Evolutionary conservation across 306 rosid species (phyloP).

Genomic region (Pterocarpus macrocarpus): DNA sequence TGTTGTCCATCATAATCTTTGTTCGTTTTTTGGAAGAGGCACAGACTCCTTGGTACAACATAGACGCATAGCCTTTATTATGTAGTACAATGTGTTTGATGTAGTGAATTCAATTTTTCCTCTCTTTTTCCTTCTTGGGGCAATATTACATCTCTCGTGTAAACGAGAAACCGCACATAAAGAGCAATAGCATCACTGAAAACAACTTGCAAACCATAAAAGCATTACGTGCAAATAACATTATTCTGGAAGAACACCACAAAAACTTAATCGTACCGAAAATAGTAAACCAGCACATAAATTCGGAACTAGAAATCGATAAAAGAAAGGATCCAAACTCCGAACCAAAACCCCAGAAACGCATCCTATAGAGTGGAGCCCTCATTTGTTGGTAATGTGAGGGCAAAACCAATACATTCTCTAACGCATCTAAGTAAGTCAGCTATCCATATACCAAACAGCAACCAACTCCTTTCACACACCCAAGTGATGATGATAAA

Average conservation of each 20-base stretch:
- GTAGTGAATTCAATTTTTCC: not conserved
- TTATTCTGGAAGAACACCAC: not conserved
- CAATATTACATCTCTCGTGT: too few species aligned
- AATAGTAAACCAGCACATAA: not conserved
- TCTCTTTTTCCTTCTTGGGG: not conserved
- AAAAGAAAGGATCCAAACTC: constrained; percentile 11
- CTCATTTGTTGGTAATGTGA: constrained; percentile 11
- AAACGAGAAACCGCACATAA: not conserved
- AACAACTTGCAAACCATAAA: not conserved
- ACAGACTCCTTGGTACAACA: not conserved
- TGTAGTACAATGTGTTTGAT: not conserved
- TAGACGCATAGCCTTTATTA: not conserved
- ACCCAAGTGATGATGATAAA: constrained; percentile 38
- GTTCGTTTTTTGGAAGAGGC: not conserved
- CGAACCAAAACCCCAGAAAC: constrained; percentile 36
- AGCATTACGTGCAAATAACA: constrained; percentile 10
- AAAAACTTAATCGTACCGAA: not conserved
- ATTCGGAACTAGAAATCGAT: constrained; percentile 29
- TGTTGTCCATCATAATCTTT: not conserved
- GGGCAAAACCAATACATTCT: constrained; percentile 39
- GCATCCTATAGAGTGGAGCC: constrained; percentile 47
- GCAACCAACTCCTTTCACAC: constrained; percentile 59
- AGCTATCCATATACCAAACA: constrained; percentile 58
- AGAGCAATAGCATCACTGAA: constrained; percentile 7
- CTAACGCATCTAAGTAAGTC: constrained; percentile 32